phyloP scores from a whole-genome alignment of 2,329 filamentous ascomycete genomes.

The Amauroascus verrucosus region DNA sequence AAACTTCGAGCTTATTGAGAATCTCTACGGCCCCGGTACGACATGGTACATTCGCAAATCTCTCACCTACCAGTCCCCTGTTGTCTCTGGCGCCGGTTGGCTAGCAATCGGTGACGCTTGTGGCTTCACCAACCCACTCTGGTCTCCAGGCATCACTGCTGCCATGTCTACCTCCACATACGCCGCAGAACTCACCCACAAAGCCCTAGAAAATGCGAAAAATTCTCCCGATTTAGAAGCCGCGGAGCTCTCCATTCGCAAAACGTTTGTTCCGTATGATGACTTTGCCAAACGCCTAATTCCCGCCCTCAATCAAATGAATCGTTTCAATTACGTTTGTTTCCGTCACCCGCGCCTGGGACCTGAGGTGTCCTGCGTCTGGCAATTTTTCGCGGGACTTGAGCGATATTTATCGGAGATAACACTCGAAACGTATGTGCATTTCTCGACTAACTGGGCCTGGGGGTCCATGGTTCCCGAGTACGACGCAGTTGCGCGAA shows the following conservation, averaged over 20 bases:
- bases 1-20: conserved; percentile 14
- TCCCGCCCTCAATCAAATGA: conserved; percentile 19
- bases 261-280: conserved; percentile 15
- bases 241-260: conserved; percentile 10
- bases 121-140: conserved; percentile 24
- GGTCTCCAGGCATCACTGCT: conserved; percentile 23
- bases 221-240: background rate
- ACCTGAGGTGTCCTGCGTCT: conserved; percentile 18
- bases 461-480: conserved; percentile 5
- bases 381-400: conserved; percentile 17
- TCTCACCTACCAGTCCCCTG: conserved; percentile 18
- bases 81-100: conserved; percentile 21
- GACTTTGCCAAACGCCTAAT: conserved; percentile 16
- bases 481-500: conserved; percentile 10
- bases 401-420: conserved; percentile 4
- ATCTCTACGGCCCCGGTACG: conserved; percentile 19
- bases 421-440: background rate
- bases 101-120: conserved; percentile 23
- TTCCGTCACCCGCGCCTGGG: conserved; percentile 18
- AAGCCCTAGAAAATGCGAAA: background rate
- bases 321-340: conserved; percentile 20
- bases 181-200: conserved; percentile 17
- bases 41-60: conserved; percentile 22
- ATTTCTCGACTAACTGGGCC: conserved; percentile 2
- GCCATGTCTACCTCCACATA: conserved; percentile 17